A percentile compares a stretch with the other conserved stretches of the same genome.
These are phyloP conservation scores for Sanguinoderma infundibulare DNA, from an alignment of 1,284 basidiomycete genomes.

Conservation along the genomic window DNA sequence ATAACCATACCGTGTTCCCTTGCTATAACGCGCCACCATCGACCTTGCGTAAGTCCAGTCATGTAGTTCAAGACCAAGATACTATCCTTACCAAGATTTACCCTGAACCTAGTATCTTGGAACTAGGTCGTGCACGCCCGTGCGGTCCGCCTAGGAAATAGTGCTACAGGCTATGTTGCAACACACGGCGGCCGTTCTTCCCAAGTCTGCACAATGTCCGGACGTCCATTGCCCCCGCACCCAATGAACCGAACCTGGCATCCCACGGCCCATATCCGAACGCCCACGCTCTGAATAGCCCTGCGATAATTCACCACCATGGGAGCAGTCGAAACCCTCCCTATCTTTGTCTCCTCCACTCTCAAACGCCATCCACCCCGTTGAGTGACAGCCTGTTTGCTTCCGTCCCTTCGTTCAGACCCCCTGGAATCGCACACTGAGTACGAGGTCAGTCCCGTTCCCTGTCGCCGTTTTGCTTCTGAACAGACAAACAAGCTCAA, in stretches of 20 bases:
- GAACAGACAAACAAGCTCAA: not conserved
- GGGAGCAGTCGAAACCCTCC: not conserved
- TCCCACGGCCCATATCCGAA: not conserved
- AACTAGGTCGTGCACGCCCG: too few species aligned
- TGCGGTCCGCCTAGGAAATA: too few species aligned
- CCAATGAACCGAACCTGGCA: not conserved
- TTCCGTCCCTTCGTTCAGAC: not conserved
- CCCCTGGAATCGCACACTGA: not conserved
- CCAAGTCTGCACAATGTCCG: not conserved
- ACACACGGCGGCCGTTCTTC: not conserved
- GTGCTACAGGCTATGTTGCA: too few species aligned
- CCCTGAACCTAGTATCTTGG: too few species aligned
- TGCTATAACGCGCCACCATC: too few species aligned
- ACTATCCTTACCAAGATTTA: too few species aligned
- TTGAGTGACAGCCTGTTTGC: not conserved
- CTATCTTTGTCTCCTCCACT: not conserved
- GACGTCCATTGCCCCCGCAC: not conserved
- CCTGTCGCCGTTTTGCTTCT: not conserved
- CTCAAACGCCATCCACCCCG: not conserved
- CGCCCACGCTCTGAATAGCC: not conserved
- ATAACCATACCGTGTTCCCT: too few species aligned
- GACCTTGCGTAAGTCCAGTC: too few species aligned
- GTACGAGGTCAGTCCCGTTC: not conserved
- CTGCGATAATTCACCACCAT: not conserved
- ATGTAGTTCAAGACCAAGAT: too few species aligned